A percentile compares a stretch with the other conserved stretches of the same genome.
Conservation (phyloP, 83 land plant genomes). For the Thuja plicata region DNA sequence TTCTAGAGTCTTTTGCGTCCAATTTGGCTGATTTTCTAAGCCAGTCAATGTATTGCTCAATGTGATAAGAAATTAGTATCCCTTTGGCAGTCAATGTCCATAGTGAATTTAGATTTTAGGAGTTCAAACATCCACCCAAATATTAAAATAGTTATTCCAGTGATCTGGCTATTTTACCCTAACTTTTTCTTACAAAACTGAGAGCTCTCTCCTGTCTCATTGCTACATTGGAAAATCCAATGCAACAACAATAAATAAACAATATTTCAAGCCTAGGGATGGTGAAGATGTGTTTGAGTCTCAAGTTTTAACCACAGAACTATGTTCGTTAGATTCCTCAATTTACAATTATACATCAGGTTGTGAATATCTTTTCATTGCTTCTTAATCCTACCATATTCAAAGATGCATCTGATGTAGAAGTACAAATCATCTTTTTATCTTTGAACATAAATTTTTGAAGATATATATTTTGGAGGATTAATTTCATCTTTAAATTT, state of each 20-base stretch:
- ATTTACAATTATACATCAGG: background rate
- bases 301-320: background rate
- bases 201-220: background rate
- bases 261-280: background rate
- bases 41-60: background rate
- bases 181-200: background rate
- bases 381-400: background rate
- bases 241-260: background rate
- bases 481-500: background rate
- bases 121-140: background rate
- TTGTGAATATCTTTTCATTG: background rate
- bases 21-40: background rate
- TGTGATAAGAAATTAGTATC: background rate
- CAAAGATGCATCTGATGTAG: background rate
- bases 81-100: background rate
- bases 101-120: background rate
- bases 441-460: background rate
- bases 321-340: background rate
- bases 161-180: background rate
- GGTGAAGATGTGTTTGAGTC: background rate
- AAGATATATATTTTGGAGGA: background rate
- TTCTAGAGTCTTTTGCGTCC: background rate
- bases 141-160: background rate
- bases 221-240: background rate
- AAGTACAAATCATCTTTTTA: too few species aligned